A percentile compares a stretch with the other conserved stretches of the same genome.
These are phyloP conservation scores for Cryptosporidium parvum DNA, from an alignment of 169 alveolate genomes.

Conservation along the genomic window DNA sequence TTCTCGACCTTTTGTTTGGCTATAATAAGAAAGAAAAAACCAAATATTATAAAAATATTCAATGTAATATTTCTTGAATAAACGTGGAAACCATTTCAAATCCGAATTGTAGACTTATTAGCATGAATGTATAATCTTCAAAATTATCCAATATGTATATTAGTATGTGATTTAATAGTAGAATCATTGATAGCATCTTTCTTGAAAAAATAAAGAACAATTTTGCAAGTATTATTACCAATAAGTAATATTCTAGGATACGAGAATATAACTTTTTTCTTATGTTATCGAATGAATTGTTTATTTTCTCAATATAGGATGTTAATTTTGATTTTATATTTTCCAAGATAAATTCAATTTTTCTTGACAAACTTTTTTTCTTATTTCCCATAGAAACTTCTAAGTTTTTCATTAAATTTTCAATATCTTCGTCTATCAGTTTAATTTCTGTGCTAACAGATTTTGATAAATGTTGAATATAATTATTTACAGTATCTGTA, in stretches of 20 bases:
- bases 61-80: not conserved
- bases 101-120: conserved; percentile 43
- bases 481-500: not conserved
- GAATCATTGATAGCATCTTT: not conserved
- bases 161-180: conserved; percentile 12
- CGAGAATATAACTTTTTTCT: conserved; percentile 18
- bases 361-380: not conserved
- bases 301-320: not conserved
- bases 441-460: not conserved
- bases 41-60: not conserved
- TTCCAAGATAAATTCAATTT: not conserved
- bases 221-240: conserved; percentile 24
- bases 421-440: not conserved
- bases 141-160: conserved; percentile 15
- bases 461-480: not conserved
- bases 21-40: not conserved
- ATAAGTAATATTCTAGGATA: conserved; percentile 25
- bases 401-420: too few species aligned
- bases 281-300: not conserved
- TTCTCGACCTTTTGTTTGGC: not conserved
- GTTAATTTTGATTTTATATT: not conserved
- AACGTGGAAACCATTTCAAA: conserved; percentile 18
- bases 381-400: not conserved
- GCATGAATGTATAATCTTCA: conserved; percentile 50
- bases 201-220: conserved; percentile 10